phyloP scores from a whole-genome alignment of 208 protist species.

The Chromosphaera perkinsii region DNA sequence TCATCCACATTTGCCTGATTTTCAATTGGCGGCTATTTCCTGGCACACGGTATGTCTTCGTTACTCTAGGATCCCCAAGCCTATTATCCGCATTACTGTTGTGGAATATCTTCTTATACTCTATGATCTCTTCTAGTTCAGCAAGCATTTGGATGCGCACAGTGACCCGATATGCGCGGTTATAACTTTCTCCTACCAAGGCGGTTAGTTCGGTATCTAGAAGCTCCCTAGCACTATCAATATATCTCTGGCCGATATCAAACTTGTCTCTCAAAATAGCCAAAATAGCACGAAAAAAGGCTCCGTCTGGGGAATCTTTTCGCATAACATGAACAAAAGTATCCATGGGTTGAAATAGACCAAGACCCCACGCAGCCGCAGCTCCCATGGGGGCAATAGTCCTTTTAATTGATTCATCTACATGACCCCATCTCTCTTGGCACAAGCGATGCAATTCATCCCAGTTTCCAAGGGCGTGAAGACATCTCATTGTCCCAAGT shows the following conservation, averaged over 20 bases:
- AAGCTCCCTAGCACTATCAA: conserved; percentile 74
- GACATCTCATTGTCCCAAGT: conserved; percentile 89
- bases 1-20: conserved; percentile 70
- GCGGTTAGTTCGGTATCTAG: conserved; percentile 88
- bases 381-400: conserved; percentile 84
- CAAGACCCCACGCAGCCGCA: conserved; percentile 87
- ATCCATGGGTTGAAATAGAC: conserved; percentile 80
- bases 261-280: conserved; percentile 54
- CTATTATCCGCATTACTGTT: not conserved
- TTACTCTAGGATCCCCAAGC: not conserved
- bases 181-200: conserved; percentile 84
- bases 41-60: no score
- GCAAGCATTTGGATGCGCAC: conserved; percentile 94
- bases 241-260: conserved; percentile 58
- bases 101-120: conserved; percentile 64
- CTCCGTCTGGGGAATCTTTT: conserved; percentile 58
- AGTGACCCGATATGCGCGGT: conserved; percentile 89
- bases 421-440: conserved; percentile 57
- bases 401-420: conserved; percentile 26
- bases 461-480: conserved; percentile 85
- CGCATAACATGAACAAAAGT: conserved; percentile 58
- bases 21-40: not conserved
- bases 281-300: conserved; percentile 75
- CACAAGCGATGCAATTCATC: conserved; percentile 31
- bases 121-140: conserved; percentile 95